A percentile compares a stretch with the other conserved stretches of the same genome.
These are phyloP conservation scores for Magnaporthiopsis incrustans DNA, from an alignment of 2,329 filamentous ascomycete genomes.

Conservation along the genomic window DNA sequence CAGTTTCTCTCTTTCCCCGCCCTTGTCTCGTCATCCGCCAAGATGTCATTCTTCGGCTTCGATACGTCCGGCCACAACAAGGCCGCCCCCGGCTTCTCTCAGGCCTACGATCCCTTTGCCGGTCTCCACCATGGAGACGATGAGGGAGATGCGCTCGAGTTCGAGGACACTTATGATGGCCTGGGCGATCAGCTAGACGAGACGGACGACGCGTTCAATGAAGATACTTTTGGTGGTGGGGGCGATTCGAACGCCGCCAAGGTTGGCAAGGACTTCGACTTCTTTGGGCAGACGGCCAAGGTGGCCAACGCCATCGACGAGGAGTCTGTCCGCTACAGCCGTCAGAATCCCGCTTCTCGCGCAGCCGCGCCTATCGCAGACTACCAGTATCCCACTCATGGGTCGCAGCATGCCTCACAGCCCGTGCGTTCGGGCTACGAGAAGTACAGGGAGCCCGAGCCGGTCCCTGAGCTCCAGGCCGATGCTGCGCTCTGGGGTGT, in stretches of 20 bases:
- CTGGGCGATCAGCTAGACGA: slow-evolving; percentile 87
- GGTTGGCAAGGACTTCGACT: slow-evolving; percentile 92
- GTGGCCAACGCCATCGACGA: slow-evolving; percentile 81
- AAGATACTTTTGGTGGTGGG: slow-evolving; percentile 74
- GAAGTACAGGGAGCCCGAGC: slow-evolving; percentile 79
- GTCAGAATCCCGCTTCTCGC: slow-evolving; percentile 57
- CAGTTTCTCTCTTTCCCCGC: background rate
- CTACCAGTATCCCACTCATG: slow-evolving; percentile 21
- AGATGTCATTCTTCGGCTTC: slow-evolving; percentile 91
- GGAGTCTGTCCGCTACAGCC: slow-evolving; percentile 77
- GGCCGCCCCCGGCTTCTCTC: slow-evolving; percentile 72
- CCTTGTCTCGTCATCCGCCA: background rate
- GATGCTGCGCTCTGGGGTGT: slow-evolving; percentile 91
- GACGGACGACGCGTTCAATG: slow-evolving; percentile 88
- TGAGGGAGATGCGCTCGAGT: slow-evolving; percentile 56
- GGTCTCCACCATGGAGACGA: slow-evolving; percentile 61
- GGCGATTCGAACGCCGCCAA: slow-evolving; percentile 30
- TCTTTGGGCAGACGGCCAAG: slow-evolving; percentile 86
- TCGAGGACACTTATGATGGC: slow-evolving; percentile 96
- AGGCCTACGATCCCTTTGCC: slow-evolving; percentile 78
- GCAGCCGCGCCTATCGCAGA: slow-evolving; percentile 20
- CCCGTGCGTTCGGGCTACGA: slow-evolving; percentile 80
- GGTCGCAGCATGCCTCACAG: slow-evolving; percentile 31
- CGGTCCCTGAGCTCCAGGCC: slow-evolving; percentile 82
- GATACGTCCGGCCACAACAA: slow-evolving; percentile 63